Percentiles rank a stretch among this genome's conserved stretches.
Conservation (phyloP, 306 rosid genomes). For the Casuarina cunninghamiana region DNA sequence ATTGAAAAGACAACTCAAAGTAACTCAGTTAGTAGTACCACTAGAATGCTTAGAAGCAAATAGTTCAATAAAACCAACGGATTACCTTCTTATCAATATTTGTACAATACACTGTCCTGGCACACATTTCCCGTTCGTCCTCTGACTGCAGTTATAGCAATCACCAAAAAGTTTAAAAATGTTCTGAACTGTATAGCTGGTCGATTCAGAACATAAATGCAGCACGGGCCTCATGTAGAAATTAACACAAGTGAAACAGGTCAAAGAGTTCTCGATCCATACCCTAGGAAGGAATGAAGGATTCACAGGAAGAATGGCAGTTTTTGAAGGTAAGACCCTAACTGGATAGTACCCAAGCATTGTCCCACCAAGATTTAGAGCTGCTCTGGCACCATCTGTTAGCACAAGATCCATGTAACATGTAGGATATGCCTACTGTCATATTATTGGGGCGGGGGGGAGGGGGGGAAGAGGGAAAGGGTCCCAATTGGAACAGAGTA, state of each 20-base stretch:
- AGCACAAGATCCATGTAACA: slow-evolving; percentile 33
- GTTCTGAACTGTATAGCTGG: background rate
- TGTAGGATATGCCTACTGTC: background rate
- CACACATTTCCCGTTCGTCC: slow-evolving; percentile 98
- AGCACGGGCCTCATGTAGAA: slow-evolving; percentile 7
- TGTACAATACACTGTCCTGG: slow-evolving; percentile 94
- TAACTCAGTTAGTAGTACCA: background rate
- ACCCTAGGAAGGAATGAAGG: slow-evolving; percentile 98
- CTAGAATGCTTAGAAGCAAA: background rate
- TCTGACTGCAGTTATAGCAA: slow-evolving; percentile 59
- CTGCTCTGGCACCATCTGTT: slow-evolving; percentile 90
- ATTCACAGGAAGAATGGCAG: slow-evolving; percentile 98
- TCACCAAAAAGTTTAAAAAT: slow-evolving; percentile 23
- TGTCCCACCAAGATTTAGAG: slow-evolving; percentile 88
- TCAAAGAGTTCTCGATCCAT: slow-evolving; percentile 27
- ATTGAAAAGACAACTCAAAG: slow-evolving; percentile 4
- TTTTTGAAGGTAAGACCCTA: slow-evolving; percentile 94
- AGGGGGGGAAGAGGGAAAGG: background rate
- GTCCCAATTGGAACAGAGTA: background rate
- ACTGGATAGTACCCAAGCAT: slow-evolving; percentile 93
- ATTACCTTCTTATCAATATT: slow-evolving; percentile 92
- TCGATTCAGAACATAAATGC: slow-evolving; percentile 4
- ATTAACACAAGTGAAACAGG: slow-evolving; percentile 3
- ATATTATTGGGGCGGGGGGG: background rate
- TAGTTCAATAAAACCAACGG: slow-evolving; percentile 9